Base-by-base conservation (phyloP, 192 early-diverging fungal species). In the Coemansia sp. region DNA sequence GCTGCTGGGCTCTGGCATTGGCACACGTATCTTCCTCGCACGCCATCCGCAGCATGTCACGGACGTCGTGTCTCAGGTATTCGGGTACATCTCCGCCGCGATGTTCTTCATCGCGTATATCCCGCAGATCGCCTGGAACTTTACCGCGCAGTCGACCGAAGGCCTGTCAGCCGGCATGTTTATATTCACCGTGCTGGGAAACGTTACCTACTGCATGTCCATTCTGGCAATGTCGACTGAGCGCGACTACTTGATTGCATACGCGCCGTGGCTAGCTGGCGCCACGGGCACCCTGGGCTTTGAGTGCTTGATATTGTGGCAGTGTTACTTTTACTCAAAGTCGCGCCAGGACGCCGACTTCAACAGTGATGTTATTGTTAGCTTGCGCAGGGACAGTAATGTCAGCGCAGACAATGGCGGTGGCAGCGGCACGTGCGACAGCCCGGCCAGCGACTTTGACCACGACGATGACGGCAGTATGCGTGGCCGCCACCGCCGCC, bases 81-180 rank as follows among this genome's bases (percentile, higher is more conserved):
- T 92, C 25, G 93, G 91, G 15, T 95, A 91, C 85, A 74, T 79
- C 6, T 91, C 90, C 54, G 92, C 92, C 0, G 49, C 87, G 8
- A 73, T 93, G 10, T 95, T 93, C 66, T 84, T 90, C 14, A 81
- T 87, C 24, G 85, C 88, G 5, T 88, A 93, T 45, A 81, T 94
- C 40, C 94, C 94, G 5, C 94, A 95, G 65, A 92, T 95, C 32
- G 83, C 90, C 53, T 88, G 90, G 84, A 95, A 95, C 78, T 88
- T 82, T 70, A 73, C 77, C 29, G 84, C 85, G 40, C 86, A 89
- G 73, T 88, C 86, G 11, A 90, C 88, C 17, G 93, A 93, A 67
- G 94, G 94, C 2, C 82, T 95, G 42, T 89, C 89, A n/a, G 63
- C 91, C 4, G 85, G 81, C 43, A 94, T 95, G 92, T 95, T 95